Conservation (phyloP, 768 basidiomycete genomes). For the Phlebiopsis flavidoalba region DNA sequence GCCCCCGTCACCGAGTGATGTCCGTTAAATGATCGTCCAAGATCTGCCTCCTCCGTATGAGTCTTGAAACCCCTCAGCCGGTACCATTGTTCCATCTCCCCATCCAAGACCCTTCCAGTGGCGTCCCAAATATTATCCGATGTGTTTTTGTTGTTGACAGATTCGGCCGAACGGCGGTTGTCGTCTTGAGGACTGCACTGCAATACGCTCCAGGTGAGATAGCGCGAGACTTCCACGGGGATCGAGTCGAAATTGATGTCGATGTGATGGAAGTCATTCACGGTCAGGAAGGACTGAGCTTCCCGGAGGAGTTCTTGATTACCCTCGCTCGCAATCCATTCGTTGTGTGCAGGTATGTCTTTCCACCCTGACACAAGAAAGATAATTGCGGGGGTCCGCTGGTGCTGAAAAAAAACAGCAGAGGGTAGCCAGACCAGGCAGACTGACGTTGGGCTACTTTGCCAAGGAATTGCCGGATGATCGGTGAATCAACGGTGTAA, state of each 20-base stretch:
- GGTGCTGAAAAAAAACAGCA: slow-evolving; percentile 38
- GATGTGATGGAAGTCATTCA: slow-evolving; percentile 34
- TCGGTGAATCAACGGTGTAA: slow-evolving; percentile 24
- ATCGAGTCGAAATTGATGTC: slow-evolving; percentile 33
- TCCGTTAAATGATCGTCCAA: background rate
- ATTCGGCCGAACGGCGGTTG: background rate
- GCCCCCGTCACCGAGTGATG: background rate
- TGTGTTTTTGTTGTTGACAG: background rate
- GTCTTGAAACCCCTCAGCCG: slow-evolving; percentile 1
- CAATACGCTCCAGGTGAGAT: slow-evolving; percentile 13
- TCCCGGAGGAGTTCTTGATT: slow-evolving; percentile 33
- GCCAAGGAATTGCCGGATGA: slow-evolving; percentile 26
- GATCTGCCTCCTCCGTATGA: background rate
- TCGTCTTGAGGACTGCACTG: background rate
- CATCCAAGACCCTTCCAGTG: slow-evolving; percentile 3
- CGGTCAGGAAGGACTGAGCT: slow-evolving; percentile 26
- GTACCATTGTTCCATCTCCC: background rate
- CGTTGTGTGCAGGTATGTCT: slow-evolving; percentile 33
- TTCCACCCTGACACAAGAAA: slow-evolving; percentile 43
- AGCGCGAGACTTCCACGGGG: slow-evolving; percentile 2
- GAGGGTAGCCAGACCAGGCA: slow-evolving; percentile 35
- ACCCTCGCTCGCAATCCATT: slow-evolving; percentile 36
- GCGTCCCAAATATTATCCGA: background rate
- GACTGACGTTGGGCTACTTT: slow-evolving; percentile 32
- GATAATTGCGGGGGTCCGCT: slow-evolving; percentile 19